Evolutionary conservation across 2,329 filamentous ascomycete species (phyloP).

Genomic region (Penicillium sp.): DNA sequence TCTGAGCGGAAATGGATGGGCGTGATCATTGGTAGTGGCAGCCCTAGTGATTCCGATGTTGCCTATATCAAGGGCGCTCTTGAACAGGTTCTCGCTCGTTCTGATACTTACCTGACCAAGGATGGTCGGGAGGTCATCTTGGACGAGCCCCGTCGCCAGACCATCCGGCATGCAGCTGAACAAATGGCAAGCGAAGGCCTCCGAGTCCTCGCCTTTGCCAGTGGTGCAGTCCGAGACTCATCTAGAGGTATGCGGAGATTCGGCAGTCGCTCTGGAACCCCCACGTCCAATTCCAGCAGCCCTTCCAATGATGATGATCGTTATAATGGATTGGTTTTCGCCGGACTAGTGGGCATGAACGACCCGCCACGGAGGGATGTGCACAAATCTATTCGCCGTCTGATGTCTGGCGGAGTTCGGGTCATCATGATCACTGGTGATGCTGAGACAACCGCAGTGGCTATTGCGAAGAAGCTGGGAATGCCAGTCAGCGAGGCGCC

Average conservation of each 20-base stretch:
- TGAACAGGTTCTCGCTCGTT: slow-evolving; percentile 79
- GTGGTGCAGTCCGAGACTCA: slow-evolving; percentile 63
- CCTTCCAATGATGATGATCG: slow-evolving; percentile 62
- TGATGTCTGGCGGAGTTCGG: slow-evolving; percentile 92
- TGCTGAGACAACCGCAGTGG: slow-evolving; percentile 88
- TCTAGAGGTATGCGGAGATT: slow-evolving; percentile 45
- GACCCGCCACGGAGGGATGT: slow-evolving; percentile 92
- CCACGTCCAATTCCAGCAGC: slow-evolving; percentile 29
- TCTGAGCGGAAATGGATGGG: slow-evolving; percentile 99
- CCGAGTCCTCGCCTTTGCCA: slow-evolving; percentile 89
- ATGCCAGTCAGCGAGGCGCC: slow-evolving; percentile 71
- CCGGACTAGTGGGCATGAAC: slow-evolving; percentile 93
- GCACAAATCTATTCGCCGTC: slow-evolving; percentile 77
- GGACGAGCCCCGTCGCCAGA: slow-evolving; percentile 70
- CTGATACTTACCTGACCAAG: slow-evolving; percentile 83
- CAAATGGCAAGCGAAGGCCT: slow-evolving; percentile 85
- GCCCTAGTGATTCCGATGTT: slow-evolving; percentile 63
- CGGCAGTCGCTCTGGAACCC: slow-evolving; percentile 55
- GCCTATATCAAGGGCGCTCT: slow-evolving; percentile 96
- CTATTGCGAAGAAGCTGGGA: slow-evolving; percentile 91
- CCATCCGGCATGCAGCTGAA: slow-evolving; percentile 77
- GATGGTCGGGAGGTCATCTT: slow-evolving; percentile 84
- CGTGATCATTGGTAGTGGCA: slow-evolving; percentile 68
- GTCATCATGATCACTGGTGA: slow-evolving; percentile 99
- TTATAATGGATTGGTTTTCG: slow-evolving; percentile 82